Evolutionary conservation across 352 stramenopile genomes (phyloP), one percentile per base, ranked within the genome.

Genomic region (Pythium angustatum): DNA sequence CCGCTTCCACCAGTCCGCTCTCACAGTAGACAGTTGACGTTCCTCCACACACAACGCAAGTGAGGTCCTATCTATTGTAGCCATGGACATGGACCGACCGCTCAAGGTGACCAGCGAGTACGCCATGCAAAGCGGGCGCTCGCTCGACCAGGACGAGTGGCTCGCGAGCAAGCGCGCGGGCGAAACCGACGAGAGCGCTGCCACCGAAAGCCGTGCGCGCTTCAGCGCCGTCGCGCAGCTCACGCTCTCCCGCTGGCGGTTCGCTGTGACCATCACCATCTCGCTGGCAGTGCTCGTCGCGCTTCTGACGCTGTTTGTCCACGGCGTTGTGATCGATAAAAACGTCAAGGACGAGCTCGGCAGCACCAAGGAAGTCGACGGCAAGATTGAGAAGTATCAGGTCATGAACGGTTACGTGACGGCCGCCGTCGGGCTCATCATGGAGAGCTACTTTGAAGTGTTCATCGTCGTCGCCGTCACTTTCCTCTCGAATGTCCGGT

Each of bases 381-480:
- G 54, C 5, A 63, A 66, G 14, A 67, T 85, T 21, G 49, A 77
- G 55, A 45, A 36, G 1, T 85, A 77, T 56, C 68, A 85, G n/a
- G 61, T 71, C 15, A 62, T 80, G 31, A 77, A 74, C 49, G 76
- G 71, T 31, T 82, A 76, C 66, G 53, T 79, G 41, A 64, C 64
- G 0, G 73, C 71, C 28, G 45, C 61, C 0, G 57, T 74, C 2
- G 71, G 74, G 2, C 47, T 69, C 22, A n/a, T 77, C 11, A 54
- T 82, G 22, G 74, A 79, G 28, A 57, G 51, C 14, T 64, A 52
- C 45, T 78, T 73, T 49, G 60, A 72, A 34, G 61, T 77, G 55
- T 85, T 85, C 54, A 53, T 78, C 3, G 64, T 68, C 2, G 76
- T 82, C 30, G 69, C 75, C 34, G 48, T 73, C 26, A 75, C 61